Conservation (phyloP, 148 eudicot species). For the Chenopodium album region DNA sequence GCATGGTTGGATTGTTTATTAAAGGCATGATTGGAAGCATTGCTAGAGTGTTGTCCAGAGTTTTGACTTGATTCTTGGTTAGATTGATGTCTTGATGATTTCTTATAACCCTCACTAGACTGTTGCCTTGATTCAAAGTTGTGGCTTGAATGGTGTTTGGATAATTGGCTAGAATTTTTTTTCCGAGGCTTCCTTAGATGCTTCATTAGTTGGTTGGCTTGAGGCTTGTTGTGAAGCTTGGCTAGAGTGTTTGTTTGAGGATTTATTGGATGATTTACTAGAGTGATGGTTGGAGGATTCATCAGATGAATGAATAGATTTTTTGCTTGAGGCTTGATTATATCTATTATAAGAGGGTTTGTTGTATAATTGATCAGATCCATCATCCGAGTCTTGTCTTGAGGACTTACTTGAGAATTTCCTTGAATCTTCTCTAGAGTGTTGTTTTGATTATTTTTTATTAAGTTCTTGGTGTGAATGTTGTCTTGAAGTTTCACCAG, state of each 20-base stretch:
- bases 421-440: too few relatives aligned
- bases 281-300: neutral
- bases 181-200: neutral
- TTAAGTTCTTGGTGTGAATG: too few relatives aligned
- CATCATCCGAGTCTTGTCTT: too few relatives aligned
- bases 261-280: neutral
- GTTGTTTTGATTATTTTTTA: too few relatives aligned
- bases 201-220: neutral
- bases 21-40: neutral
- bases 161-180: neutral
- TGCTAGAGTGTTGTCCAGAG: neutral
- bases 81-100: neutral
- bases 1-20: neutral
- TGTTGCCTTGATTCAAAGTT: neutral
- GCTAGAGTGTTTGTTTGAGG: neutral
- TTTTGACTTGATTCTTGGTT: neutral
- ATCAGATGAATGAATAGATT: neutral
- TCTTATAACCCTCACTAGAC: neutral
- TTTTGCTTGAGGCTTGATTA: neutral
- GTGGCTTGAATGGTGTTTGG: neutral
- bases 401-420: too few relatives aligned
- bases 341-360: neutral
- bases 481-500: too few relatives aligned
- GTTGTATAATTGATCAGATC: too few relatives aligned
- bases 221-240: constrained; percentile 9